phyloP scores from a whole-genome alignment of 805 yeast species.

The Pichia sporocuriosa region DNA sequence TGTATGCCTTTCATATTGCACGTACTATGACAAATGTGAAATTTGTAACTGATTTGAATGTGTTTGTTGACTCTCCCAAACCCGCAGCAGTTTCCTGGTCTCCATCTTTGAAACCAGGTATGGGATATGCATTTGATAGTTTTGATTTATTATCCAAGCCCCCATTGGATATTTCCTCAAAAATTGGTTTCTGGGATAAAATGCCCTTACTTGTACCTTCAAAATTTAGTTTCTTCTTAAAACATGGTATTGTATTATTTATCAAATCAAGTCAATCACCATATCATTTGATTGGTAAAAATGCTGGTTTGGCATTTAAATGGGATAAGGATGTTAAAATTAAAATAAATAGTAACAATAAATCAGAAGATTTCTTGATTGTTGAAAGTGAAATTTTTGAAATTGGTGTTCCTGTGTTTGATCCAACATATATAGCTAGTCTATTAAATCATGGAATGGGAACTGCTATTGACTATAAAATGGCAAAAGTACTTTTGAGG shows the following conservation, averaged over 20 bases:
- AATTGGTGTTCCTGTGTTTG: conserved; percentile 49
- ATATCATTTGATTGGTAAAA: conserved; percentile 47
- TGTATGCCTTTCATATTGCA: conserved; percentile 51
- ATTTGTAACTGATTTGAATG: conserved; percentile 42
- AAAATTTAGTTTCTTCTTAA: conserved; percentile 38
- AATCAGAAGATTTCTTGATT: conserved; percentile 43
- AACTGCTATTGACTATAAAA: conserved; percentile 33
- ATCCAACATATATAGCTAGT: conserved; percentile 27
- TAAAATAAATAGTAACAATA: conserved; percentile 42
- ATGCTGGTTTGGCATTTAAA: conserved; percentile 58
- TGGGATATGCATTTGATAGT: conserved; percentile 54
- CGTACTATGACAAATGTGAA: conserved; percentile 62
- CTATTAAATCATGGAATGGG: conserved; percentile 11
- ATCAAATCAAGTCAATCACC: conserved; percentile 58
- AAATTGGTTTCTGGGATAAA: conserved; percentile 71
- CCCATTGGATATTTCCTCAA: conserved; percentile 56
- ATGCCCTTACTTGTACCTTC: conserved; percentile 51
- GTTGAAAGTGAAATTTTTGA: conserved; percentile 51
- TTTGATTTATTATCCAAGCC: conserved; percentile 66
- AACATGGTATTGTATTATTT: conserved; percentile 50
- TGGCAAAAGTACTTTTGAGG: conserved; percentile 48
- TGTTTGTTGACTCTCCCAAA: conserved; percentile 37
- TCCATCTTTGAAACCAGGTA: conserved; percentile 53
- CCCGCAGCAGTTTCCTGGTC: conserved; percentile 59
- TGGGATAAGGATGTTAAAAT: conserved; percentile 53